Conservation (phyloP, 2,329 filamentous ascomycete species). For the Huntiella omanensis region DNA sequence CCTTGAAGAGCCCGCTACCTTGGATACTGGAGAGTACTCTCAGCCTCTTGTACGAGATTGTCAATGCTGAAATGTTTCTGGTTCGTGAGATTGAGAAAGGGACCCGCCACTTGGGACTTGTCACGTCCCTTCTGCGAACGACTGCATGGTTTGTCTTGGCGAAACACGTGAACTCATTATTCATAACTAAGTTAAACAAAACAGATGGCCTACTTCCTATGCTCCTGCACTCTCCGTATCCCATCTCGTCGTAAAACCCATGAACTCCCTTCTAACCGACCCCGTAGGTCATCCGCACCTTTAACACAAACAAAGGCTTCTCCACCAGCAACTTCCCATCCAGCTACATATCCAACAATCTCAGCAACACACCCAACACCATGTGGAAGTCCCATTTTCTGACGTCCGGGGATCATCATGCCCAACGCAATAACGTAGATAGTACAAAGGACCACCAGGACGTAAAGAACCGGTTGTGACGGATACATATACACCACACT, state of each 20-base stretch:
- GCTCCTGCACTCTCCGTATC: conserved; percentile 23
- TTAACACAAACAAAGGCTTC: conserved; percentile 50
- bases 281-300: conserved; percentile 49
- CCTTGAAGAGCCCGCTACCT: too few species aligned
- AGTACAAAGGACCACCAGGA: conserved; percentile 51
- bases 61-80: too few species aligned
- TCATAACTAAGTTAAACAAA: too few species aligned
- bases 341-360: conserved; percentile 57
- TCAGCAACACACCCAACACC: conserved; percentile 54
- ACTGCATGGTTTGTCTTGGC: too few species aligned
- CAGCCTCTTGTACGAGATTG: too few species aligned
- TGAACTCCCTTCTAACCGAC: conserved; percentile 33
- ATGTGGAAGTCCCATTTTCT: conserved; percentile 51
- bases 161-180: too few species aligned
- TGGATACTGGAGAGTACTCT: too few species aligned
- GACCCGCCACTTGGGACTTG: too few species aligned
- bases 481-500: conserved; percentile 46
- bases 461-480: conserved; percentile 52
- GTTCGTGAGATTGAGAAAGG: too few species aligned
- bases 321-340: conserved; percentile 53
- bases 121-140: too few species aligned
- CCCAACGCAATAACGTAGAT: conserved; percentile 49
- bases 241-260: conserved; percentile 33
- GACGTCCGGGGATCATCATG: conserved; percentile 40
- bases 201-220: background rate